phyloP scores from a whole-genome alignment of 1,284 basidiomycete species.

The Papiliotrema flavescens region DNA sequence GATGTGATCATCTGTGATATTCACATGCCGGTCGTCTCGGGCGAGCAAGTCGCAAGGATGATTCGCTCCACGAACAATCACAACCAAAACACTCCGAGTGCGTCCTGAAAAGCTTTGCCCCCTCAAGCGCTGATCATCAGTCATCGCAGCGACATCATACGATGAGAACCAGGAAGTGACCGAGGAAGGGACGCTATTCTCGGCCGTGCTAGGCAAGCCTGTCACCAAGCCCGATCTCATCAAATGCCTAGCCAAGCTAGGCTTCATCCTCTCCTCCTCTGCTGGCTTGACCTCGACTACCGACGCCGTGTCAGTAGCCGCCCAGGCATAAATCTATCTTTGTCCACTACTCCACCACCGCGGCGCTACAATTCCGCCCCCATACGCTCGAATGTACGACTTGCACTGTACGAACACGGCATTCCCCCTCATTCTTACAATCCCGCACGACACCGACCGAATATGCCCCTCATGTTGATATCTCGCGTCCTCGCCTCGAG shows the following conservation, averaged over 20 bases:
- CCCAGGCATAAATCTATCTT: not conserved
- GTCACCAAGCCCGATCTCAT: conserved; percentile 80
- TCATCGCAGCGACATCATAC: conserved; percentile 56
- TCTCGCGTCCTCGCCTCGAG: not conserved
- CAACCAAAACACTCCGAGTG: conserved; percentile 49
- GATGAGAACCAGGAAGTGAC: conserved; percentile 59
- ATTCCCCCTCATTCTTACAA: not conserved
- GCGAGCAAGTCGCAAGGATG: conserved; percentile 50
- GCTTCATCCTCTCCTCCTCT: conserved; percentile 55
- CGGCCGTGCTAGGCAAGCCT: conserved; percentile 80
- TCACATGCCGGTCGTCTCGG: conserved; percentile 46
- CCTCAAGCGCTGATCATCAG: conserved; percentile 17
- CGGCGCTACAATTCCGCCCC: too few relatives aligned
- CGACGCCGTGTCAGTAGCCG: conserved; percentile 1
- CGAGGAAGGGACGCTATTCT: conserved; percentile 75
- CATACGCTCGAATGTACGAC: too few relatives aligned
- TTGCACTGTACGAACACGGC: too few relatives aligned
- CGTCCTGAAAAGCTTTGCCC: conserved; percentile 8
- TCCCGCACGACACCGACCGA: not conserved
- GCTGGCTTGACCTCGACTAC: not conserved
- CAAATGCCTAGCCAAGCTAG: conserved; percentile 70
- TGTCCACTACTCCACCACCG: too few relatives aligned
- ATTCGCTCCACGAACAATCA: conserved; percentile 49
- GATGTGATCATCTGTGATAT: conserved; percentile 54
- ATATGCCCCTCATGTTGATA: not conserved